A percentile compares a stretch with the other conserved stretches of the same genome.
phyloP scores from a whole-genome alignment of 2,329 filamentous ascomycete genomes.

The Pseudogymnoascus sp. region DNA sequence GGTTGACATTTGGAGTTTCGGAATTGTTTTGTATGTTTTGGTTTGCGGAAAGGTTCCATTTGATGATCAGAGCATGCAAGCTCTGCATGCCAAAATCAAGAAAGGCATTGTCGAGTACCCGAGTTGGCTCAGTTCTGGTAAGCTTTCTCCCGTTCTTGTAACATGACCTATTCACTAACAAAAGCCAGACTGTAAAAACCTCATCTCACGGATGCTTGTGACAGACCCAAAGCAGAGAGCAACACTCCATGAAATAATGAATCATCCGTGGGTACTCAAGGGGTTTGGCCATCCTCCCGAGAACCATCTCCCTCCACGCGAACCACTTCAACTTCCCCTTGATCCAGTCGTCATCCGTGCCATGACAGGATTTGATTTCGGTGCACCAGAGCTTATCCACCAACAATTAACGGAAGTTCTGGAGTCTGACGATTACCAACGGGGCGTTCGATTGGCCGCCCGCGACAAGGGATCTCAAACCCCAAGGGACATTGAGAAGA shows the following conservation, averaged over 20 bases:
- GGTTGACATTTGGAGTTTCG: slow-evolving; percentile 98
- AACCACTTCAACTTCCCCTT: slow-evolving; percentile 76
- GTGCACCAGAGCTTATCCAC: slow-evolving; percentile 73
- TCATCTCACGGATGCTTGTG: slow-evolving; percentile 91
- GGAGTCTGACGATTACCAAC: slow-evolving; percentile 89
- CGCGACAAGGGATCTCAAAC: slow-evolving; percentile 56
- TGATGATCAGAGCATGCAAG: slow-evolving; percentile 98
- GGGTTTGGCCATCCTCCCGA: slow-evolving; percentile 81
- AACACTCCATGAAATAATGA: slow-evolving; percentile 84
- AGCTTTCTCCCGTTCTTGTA: slow-evolving; percentile 11
- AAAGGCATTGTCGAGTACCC: slow-evolving; percentile 94
- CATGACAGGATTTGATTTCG: slow-evolving; percentile 98
- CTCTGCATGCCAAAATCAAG: slow-evolving; percentile 97
- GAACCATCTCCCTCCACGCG: slow-evolving; percentile 75
- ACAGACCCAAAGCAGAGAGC: slow-evolving; percentile 85
- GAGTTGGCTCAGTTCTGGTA: slow-evolving; percentile 80
- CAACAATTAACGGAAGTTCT: slow-evolving; percentile 76
- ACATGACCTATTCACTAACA: slow-evolving; percentile 28
- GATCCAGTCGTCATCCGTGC: slow-evolving; percentile 77
- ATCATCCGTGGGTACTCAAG: slow-evolving; percentile 91
- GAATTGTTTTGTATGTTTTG: slow-evolving; percentile 92
- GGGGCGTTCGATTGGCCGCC: slow-evolving; percentile 63
- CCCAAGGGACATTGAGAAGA: slow-evolving; percentile 64
- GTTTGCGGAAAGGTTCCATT: slow-evolving; percentile 98
- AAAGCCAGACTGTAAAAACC: slow-evolving; percentile 72